Evolutionary conservation across 345 rosid species (phyloP), one percentile per base, ranked within the genome.

Genomic region (Ceriops decandra): DNA sequence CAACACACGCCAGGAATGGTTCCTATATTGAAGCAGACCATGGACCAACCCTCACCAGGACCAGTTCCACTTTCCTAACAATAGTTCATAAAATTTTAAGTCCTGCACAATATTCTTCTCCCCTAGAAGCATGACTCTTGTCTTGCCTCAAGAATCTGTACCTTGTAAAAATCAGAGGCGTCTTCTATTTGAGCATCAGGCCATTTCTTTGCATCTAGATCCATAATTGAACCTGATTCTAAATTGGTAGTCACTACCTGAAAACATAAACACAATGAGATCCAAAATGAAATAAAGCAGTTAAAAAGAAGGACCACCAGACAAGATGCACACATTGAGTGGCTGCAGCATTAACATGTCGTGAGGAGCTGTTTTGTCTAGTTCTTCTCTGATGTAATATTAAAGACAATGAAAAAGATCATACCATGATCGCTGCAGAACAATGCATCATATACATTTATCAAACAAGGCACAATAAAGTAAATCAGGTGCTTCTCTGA

Each of bases 321-420:
- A 74, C 19, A 62, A 58, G 56, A 74, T 26, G 52, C 77, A 63
- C 52, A 92, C 97, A 90, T 95, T 92, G 19, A 95, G 87, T 71
- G 98, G 99, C 80, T 88, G 79, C 36, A 90, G 82, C 66, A 95
- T 96, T 72, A 87, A 90, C 92, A 92, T 73, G 49, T 90, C 72
- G 49, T 97, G 92, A 54, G 97, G 82, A 1, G 91, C 89, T 5
- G 90, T 92, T 82, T 80, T 92, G 79, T 90, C 90, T 75, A 95
- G 72, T 78, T 95, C 99, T 76, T 92, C 99, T 79, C 99, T 80
- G 62, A 95, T 85, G 76, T 95, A 92, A 85, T 92, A 81, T 86
- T 92, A 96, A 24, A 95, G 95, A 58, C 95, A 90, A 79, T 88
- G 85, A 89, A 92, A 83, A 33, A 81, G 85, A 95, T 88, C 75